phyloP scores from a whole-genome alignment of 75 land plant species.

The Gnetum montanum region DNA sequence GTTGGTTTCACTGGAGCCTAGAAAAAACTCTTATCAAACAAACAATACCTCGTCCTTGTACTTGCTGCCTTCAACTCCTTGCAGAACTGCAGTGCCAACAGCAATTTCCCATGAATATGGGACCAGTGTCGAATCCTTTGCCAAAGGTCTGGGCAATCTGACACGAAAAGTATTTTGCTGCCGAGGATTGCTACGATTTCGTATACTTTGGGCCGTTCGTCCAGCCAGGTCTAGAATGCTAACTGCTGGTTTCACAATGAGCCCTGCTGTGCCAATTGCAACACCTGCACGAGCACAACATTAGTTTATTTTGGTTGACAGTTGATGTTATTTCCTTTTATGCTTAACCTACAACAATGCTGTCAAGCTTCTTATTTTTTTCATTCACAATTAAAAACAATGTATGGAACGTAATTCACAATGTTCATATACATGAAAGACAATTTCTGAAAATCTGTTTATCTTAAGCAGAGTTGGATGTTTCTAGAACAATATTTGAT shows the following conservation, averaged over 20 bases:
- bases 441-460: too few species aligned
- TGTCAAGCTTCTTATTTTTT: background rate
- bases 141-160: conserved; percentile 79
- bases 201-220: conserved; percentile 96
- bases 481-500: too few species aligned
- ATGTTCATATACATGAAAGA: too few species aligned
- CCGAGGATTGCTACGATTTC: conserved; percentile 65
- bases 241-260: conserved; percentile 85
- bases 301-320: background rate
- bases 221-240: conserved; percentile 91
- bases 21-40: background rate
- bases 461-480: too few species aligned
- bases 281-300: conserved; percentile 51
- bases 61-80: conserved; percentile 49
- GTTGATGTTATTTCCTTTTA: background rate
- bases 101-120: conserved; percentile 99
- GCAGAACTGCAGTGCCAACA: conserved; percentile 62
- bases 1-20: background rate
- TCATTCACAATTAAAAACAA: background rate
- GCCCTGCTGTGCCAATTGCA: conserved; percentile 81
- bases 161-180: conserved; percentile 38
- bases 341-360: background rate
- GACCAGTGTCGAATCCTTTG: conserved; percentile 48
- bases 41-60: conserved; percentile 48
- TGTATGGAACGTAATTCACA: background rate